Conservation (phyloP, 2,329 filamentous ascomycete genomes). For the Xylariaceae sp. region DNA sequence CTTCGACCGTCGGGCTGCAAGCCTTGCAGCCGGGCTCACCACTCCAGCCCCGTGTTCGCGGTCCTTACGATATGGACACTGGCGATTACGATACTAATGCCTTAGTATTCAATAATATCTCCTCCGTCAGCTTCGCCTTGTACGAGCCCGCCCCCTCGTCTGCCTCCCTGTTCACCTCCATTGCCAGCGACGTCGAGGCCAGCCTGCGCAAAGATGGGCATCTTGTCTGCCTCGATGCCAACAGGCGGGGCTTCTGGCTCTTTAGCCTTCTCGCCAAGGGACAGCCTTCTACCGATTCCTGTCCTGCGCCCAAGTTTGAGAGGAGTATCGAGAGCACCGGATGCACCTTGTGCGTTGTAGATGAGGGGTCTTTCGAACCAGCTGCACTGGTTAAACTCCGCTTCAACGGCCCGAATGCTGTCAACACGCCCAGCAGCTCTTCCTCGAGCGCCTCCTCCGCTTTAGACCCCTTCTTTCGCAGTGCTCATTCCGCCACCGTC, state of each 20-base stretch:
- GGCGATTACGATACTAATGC: constrained; percentile 61
- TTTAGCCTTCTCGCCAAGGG: constrained; percentile 48
- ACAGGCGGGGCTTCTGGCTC: constrained; percentile 50
- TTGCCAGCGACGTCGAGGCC: constrained; percentile 49
- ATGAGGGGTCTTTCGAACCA: constrained; percentile 51
- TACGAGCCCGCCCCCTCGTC: constrained; percentile 48
- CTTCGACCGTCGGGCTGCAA: too few species aligned
- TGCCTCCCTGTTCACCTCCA: constrained; percentile 41
- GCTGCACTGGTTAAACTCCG: constrained; percentile 44
- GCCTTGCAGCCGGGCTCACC: constrained; percentile 12
- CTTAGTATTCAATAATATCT: constrained; percentile 57
- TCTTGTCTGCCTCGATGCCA: constrained; percentile 50
- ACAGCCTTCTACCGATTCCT: constrained; percentile 23
- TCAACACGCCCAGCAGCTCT: constrained; percentile 45
- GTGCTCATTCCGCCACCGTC: constrained; percentile 27
- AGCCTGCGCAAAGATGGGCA: constrained; percentile 49
- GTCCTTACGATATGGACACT: constrained; percentile 55
- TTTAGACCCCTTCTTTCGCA: constrained; percentile 36
- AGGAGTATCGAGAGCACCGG: constrained; percentile 41
- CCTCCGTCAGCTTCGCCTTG: constrained; percentile 51
- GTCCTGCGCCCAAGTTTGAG: constrained; percentile 31
- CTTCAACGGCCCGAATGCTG: constrained; percentile 34
- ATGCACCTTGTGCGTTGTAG: constrained; percentile 40
- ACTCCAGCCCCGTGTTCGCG: constrained; percentile 14
- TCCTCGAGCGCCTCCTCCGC: constrained; percentile 38